phyloP scores from a whole-genome alignment of 148 eudicot species.

The Rhododendron henanense region DNA sequence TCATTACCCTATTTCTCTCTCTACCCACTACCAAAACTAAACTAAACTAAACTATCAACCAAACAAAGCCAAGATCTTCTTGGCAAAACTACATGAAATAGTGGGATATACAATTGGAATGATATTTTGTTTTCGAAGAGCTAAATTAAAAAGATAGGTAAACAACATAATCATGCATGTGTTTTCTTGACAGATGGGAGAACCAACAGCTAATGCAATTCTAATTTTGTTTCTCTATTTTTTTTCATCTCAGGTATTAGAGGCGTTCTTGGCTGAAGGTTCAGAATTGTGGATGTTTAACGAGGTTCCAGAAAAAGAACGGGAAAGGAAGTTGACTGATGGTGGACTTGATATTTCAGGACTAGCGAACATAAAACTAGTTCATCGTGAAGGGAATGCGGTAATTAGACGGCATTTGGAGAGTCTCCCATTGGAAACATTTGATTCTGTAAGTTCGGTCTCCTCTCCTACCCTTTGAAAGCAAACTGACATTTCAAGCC shows the following conservation, averaged over 20 bases:
- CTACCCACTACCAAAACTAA: too few species aligned
- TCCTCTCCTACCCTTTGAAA: neutral
- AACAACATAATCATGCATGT: neutral
- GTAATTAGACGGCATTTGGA: conserved; percentile 80
- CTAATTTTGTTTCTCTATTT: neutral
- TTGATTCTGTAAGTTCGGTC: conserved; percentile 83
- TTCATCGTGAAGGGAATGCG: conserved; percentile 91
- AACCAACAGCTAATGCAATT: neutral
- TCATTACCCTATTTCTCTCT: too few species aligned
- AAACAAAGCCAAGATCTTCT: too few species aligned
- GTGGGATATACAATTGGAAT: neutral
- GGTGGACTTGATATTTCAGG: conserved; percentile 80
- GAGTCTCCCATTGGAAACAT: conserved; percentile 77
- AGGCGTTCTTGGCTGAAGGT: conserved; percentile 77
- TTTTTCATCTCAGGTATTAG: conserved; percentile 51
- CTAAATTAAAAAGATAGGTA: neutral
- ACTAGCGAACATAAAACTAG: conserved; percentile 66
- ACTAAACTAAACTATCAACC: too few species aligned
- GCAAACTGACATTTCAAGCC: neutral
- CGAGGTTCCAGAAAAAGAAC: conserved; percentile 71
- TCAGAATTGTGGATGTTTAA: conserved; percentile 96
- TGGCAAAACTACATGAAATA: neutral
- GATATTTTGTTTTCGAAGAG: neutral
- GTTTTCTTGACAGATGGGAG: neutral
- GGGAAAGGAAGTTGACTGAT: conserved; percentile 76